Base-by-base conservation (phyloP, 345 rosid genomes). In the Brassica nigra region DNA sequence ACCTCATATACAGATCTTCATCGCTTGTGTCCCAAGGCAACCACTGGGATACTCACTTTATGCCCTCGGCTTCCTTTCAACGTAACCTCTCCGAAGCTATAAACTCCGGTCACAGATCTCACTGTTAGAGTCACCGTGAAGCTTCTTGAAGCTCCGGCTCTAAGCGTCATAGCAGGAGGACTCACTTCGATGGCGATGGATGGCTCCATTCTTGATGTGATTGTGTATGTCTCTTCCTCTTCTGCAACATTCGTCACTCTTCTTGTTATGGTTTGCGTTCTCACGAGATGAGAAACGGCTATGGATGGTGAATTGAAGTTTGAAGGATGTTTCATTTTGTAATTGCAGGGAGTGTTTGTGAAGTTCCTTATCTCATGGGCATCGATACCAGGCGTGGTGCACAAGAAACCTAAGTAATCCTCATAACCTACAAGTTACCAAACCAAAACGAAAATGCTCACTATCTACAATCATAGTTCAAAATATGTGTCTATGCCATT, bases 11-110 rank as follows among this genome's bases (percentile, higher is more conserved):
- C 67, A 72, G 37, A 18, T 6, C 64, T 76, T 83, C 84, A 91
- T 81, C 93, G 82, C 91, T 76, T 68, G 55, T 89, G 86, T 71
- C 91, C 99, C 89, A 90, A 85, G 3, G 92, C 93, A 69, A 86
- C 91, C 78, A 96, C 99, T 0, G 98, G 97, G 78, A 96, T 74
- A 78, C 81, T 89, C 68, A 92, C 98, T 85, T 85, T 89, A 80
- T 96, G 99, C 28, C 99, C 98, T 70, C 98, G 71, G 86, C 95
- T 96, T 52, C 99, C 99, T 87, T 93, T 96, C 90, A 96, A 62
- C 57, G 82, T 52, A 62, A 96, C 83, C 76, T 89, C 88, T 62
- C 99, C 99, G 4, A 96, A 96, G 86, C 92, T 89, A 79, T 96
- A 96, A 14, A 66, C 68, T 79, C 95, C 92, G 0, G 89, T 86